phyloP scores from a whole-genome alignment of 1,284 basidiomycete species.

The Entoloma clypeatum region DNA sequence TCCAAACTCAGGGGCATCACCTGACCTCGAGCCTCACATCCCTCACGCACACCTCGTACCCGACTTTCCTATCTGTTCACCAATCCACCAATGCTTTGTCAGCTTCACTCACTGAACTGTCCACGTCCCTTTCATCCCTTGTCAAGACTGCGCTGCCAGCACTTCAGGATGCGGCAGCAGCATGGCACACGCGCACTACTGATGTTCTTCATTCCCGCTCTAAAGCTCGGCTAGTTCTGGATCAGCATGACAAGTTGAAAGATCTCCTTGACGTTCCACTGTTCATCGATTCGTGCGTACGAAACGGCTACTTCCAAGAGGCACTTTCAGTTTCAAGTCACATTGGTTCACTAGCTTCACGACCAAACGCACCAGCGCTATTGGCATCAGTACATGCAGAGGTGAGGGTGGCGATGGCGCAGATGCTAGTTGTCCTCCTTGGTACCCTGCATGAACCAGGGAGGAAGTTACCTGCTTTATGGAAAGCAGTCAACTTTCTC shows the following conservation, averaged over 20 bases:
- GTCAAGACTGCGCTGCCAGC: conserved; percentile 65
- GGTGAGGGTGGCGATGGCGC: conserved; percentile 68
- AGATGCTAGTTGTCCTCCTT: conserved; percentile 77
- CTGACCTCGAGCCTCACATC: conserved; percentile 84
- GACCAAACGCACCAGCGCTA: conserved; percentile 40
- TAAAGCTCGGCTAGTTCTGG: conserved; percentile 76
- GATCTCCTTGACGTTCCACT: conserved; percentile 88
- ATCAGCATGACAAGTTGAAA: conserved; percentile 87
- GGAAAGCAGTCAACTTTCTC: conserved; percentile 84
- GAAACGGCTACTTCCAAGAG: conserved; percentile 88
- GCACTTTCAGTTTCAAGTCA: conserved; percentile 80
- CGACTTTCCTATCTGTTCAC: conserved; percentile 84
- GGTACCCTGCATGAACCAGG: conserved; percentile 77
- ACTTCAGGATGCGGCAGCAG: conserved; percentile 64
- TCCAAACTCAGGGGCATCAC: conserved; percentile 78
- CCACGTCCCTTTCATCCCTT: conserved; percentile 63
- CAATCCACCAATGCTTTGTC: conserved; percentile 66
- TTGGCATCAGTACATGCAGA: conserved; percentile 64
- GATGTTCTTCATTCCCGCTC: conserved; percentile 52
- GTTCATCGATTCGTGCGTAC: conserved; percentile 87
- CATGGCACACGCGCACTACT: conserved; percentile 50
- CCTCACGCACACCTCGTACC: conserved; percentile 84
- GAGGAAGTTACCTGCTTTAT: conserved; percentile 81
- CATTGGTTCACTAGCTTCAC: conserved; percentile 39
- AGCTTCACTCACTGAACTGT: conserved; percentile 58